Evolutionary conservation across 202 grass and related monocot genomes (phyloP), one percentile per base, ranked within the genome.

Genomic region (Musa balbisiana): DNA sequence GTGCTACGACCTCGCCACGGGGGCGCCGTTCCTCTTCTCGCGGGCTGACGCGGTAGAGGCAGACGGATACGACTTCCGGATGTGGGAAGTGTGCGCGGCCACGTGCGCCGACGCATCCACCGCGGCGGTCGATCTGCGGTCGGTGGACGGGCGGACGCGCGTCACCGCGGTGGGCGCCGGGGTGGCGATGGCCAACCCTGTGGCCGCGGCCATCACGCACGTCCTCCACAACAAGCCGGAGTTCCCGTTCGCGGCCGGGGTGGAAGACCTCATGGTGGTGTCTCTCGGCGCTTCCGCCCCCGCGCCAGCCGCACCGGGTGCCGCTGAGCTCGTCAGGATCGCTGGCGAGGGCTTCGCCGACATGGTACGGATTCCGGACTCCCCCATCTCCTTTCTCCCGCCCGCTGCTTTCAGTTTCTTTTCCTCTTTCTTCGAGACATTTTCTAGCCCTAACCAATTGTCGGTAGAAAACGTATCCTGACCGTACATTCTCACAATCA

Each of bases 211-310:
- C 19, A 96, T 96, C 82, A 96, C 92, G 6, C 92, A 96, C 80
- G 92, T 96, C 33, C 86, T 96, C 80, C 92, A 96, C 86, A 96
- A 96, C 85, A 87, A 90, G 82, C 86, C 87, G 77, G 93, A 92
- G 75, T 96, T 96, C 84, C 93, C 93, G 0, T 84, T 89, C 2
- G 87, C 82, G 0, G 66, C 82, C 1, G 87, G 87, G 50, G 82
- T 92, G 8, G 78, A 92, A 14, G 87, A 96, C 81, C 87, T 96
- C 25, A 82, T 96, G 23, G 93, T 92, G 68, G 81, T 96, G 66
- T 96, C 93, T 55, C 88, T 96, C 67, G 93, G 90, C 12, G 24
- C 83, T 17, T 19, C 14, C 19, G 0, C 17, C 43, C 3, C 19
- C 10, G 27, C 11, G 33, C 2, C 33, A 55, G 6, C 55, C 15